Conservation (phyloP, 768 basidiomycete species). For the Lentinula sp. region DNA sequence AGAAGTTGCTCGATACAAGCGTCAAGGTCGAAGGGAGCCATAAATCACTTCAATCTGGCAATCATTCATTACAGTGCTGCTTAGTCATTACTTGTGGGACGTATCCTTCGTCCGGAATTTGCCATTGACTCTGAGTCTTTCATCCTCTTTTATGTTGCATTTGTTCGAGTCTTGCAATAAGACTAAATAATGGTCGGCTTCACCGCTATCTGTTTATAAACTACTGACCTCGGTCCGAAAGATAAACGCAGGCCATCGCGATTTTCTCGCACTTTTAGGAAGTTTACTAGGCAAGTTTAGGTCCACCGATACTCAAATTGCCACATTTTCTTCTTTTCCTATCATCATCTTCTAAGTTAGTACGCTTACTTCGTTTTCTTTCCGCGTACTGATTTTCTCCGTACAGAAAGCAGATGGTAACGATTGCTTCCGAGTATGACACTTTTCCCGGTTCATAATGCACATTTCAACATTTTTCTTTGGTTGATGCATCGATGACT, state of each 20-base stretch:
- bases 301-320: conserved; percentile 2
- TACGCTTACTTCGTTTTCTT: background rate
- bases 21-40: conserved; percentile 90
- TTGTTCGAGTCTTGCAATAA: background rate
- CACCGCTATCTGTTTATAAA: background rate
- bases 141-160: background rate
- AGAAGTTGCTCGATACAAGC: conserved; percentile 90
- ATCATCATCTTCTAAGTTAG: background rate
- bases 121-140: background rate
- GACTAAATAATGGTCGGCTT: background rate
- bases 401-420: background rate
- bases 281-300: background rate
- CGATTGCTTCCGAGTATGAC: background rate
- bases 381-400: background rate
- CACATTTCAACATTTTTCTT: background rate
- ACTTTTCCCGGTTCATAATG: background rate
- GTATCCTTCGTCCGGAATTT: background rate
- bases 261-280: conserved; percentile 21
- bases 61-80: background rate
- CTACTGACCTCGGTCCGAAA: background rate
- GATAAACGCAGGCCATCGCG: conserved; percentile 20
- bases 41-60: conserved; percentile 18
- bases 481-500: background rate
- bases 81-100: background rate
- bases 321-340: background rate